Conservation (phyloP, 176 grass and related monocot species). For the Calamus simplicifolius region DNA sequence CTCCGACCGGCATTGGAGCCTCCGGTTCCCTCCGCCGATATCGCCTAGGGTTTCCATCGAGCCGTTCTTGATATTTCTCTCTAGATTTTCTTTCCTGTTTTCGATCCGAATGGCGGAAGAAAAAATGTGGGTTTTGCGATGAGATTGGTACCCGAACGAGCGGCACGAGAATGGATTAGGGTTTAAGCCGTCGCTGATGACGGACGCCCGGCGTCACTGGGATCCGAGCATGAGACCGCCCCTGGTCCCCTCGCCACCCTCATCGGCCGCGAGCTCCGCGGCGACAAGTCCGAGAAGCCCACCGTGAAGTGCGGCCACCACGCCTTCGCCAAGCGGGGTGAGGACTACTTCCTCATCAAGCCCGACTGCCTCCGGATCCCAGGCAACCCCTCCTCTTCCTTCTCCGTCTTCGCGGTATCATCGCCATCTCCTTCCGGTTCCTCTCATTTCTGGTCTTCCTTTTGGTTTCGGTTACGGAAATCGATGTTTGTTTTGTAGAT, state of each 20-base stretch:
- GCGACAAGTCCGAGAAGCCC: conserved; percentile 60
- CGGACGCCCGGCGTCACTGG: background rate
- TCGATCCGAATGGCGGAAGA: too few species aligned
- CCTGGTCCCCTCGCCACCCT: conserved; percentile 2
- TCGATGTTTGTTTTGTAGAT: conserved; percentile 26
- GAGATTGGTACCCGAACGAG: too few species aligned
- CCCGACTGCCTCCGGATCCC: conserved; percentile 75
- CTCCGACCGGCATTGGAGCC: too few species aligned
- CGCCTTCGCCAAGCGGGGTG: conserved; percentile 85
- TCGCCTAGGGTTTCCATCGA: too few species aligned
- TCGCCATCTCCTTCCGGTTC: background rate
- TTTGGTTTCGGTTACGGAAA: background rate
- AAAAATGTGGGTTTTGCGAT: too few species aligned
- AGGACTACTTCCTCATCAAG: conserved; percentile 90
- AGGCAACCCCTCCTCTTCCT: conserved; percentile 51
- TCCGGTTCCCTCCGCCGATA: too few species aligned
- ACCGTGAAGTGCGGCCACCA: conserved; percentile 65
- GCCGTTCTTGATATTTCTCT: too few species aligned
- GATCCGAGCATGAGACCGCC: conserved; percentile 14
- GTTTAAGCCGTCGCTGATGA: conserved; percentile 4
- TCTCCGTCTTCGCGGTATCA: conserved; percentile 91
- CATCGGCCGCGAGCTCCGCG: conserved; percentile 40
- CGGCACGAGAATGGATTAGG: conserved; percentile 5
- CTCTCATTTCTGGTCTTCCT: background rate
- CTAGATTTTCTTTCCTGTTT: too few species aligned